Evolutionary conservation across 164 flowering plant species (phyloP).

Genomic region (Liquidambar formosana): DNA sequence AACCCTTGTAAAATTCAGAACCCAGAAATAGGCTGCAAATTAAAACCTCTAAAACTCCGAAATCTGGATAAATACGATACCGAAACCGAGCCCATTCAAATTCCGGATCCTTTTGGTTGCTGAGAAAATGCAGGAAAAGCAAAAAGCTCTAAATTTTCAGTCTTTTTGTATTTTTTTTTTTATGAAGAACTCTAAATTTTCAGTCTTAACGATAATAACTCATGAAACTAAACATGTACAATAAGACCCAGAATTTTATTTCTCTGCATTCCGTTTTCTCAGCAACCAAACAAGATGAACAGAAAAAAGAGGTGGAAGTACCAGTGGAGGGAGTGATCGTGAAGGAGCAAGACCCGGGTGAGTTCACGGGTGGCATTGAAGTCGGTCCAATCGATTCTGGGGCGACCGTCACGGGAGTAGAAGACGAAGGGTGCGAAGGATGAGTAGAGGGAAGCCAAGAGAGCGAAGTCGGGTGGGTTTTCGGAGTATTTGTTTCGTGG

Average conservation of each 20-base stretch:
- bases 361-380: conserved; percentile 93
- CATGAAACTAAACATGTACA: too few relatives aligned
- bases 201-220: too few relatives aligned
- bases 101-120: too few relatives aligned
- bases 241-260: not conserved
- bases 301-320: conserved; percentile 17
- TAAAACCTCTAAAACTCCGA: too few relatives aligned
- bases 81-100: too few relatives aligned
- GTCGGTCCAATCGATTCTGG: conserved; percentile 91
- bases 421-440: conserved; percentile 67
- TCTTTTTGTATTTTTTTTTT: too few relatives aligned
- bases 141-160: too few relatives aligned
- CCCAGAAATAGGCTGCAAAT: too few relatives aligned
- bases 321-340: conserved; percentile 80
- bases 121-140: too few relatives aligned
- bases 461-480: conserved; percentile 74
- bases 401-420: conserved; percentile 59
- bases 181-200: too few relatives aligned
- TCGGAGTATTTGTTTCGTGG: conserved; percentile 81
- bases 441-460: conserved; percentile 76
- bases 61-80: too few relatives aligned
- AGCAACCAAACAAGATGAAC: not conserved
- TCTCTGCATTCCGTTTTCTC: not conserved
- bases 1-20: too few relatives aligned
- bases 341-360: conserved; percentile 76